Base-by-base conservation (phyloP, 495 filamentous ascomycete species). In the Trichoderma erinaceum region DNA sequence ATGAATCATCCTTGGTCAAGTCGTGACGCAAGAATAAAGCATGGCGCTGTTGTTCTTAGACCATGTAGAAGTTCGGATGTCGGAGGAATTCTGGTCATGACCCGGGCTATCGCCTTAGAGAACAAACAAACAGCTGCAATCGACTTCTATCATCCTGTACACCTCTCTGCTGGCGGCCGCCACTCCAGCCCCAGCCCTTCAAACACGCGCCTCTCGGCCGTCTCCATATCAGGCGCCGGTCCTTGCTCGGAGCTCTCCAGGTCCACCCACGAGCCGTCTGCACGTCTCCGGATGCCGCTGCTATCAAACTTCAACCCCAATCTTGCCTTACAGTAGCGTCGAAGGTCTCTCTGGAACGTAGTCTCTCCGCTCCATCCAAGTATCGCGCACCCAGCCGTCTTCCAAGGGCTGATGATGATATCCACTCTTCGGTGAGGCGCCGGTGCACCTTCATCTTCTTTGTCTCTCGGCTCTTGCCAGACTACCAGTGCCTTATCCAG, bases 401-500 rank as follows among this genome's bases (percentile, higher is more conserved):
- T 88, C 90, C 93, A 96, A 0, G 93, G 93, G 21, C 87, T 87
- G 68, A 98, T 83, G 73, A 99, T 96, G 69, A 99, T 97, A 73
- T 98, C 94, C 8, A 99, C 93, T 21, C 93, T 83, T 23, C 92
- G 85, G 72, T 97, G 93, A 6, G 82, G 82, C 87, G 85, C 68
- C 94, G 92, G 67, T 84, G 85, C 5, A 74, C 70, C 38, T 71
- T 74, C 44, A 74, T 73, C 0, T 74, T 76, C 32, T 12, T 61
- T 32, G 25, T 74, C 83, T 6, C 76, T n/a, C 0, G 89, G 88
- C 71, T 93, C 85, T 73, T 96, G 94, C 95, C 95, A 99, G 0
- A 97, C 92, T 0, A 97, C 87, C 56, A 97, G 78, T 10, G 92
- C 92, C 75, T 97, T 97, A 75, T 98, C 93, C 1, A 99, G 80